Evolutionary conservation across 2,329 filamentous ascomycete genomes (phyloP).

Genomic region (Tolypocladium sp.): DNA sequence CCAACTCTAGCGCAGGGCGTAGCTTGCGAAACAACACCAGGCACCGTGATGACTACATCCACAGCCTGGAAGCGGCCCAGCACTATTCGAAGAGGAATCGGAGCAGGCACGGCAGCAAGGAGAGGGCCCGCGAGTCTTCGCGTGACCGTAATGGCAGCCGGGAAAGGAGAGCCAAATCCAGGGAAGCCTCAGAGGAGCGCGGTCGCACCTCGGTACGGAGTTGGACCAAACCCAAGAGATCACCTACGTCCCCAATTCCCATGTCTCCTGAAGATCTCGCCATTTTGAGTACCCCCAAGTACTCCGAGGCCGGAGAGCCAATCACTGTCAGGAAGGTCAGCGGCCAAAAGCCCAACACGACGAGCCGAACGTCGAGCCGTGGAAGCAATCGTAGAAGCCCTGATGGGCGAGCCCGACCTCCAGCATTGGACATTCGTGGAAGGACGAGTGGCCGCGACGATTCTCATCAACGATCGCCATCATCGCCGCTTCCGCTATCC

Average conservation of each 20-base stretch:
- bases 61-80: constrained; percentile 71
- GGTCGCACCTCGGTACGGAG: constrained; percentile 58
- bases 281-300: constrained; percentile 44
- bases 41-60: constrained; percentile 76
- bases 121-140: constrained; percentile 31
- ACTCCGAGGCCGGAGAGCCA: constrained; percentile 27
- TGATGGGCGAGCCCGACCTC: constrained; percentile 30
- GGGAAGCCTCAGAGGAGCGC: constrained; percentile 60
- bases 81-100: constrained; percentile 47
- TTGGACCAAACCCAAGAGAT: constrained; percentile 68
- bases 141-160: constrained; percentile 38
- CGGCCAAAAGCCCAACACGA: constrained; percentile 18
- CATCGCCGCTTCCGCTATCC: constrained; percentile 71
- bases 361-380: constrained; percentile 41
- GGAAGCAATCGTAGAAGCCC: constrained; percentile 37
- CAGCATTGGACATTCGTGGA: constrained; percentile 45
- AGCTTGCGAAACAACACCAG: constrained; percentile 43
- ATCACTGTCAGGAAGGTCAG: constrained; percentile 34
- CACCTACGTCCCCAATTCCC: constrained; percentile 82
- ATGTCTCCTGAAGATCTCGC: constrained; percentile 87
- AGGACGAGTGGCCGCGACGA: constrained; percentile 52
- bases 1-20: constrained; percentile 41
- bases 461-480: constrained; percentile 60
- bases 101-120: constrained; percentile 45
- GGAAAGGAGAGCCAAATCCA: constrained; percentile 40